Evolutionary conservation across 2,329 filamentous ascomycete species (phyloP).

Genomic region (Eurotiales sp.): DNA sequence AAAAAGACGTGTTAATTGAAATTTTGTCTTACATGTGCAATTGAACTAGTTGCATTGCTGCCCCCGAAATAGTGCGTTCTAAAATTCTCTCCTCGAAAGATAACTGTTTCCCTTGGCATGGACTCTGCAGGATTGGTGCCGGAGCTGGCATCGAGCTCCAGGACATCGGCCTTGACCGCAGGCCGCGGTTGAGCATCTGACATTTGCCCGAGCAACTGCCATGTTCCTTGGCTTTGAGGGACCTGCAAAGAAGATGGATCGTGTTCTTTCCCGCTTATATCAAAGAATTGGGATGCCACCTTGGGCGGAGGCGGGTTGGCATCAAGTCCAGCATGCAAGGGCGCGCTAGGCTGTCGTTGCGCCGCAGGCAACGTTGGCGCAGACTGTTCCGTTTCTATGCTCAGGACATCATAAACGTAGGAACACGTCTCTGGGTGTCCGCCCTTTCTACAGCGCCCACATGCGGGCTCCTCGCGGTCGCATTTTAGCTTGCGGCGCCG

Average conservation of each 20-base stretch:
- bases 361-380: neutral
- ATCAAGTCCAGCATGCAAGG: too few species aligned
- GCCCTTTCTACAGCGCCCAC: slow-evolving; percentile 18
- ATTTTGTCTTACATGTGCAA: slow-evolving; percentile 19
- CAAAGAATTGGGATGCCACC: slow-evolving; percentile 3
- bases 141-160: neutral
- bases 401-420: slow-evolving; percentile 5
- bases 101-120: slow-evolving; percentile 14
- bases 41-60: slow-evolving; percentile 20
- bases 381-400: neutral
- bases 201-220: slow-evolving; percentile 6
- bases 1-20: neutral
- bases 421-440: slow-evolving; percentile 13
- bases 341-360: neutral
- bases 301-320: neutral
- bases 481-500: slow-evolving; percentile 15
- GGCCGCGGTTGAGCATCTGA: slow-evolving; percentile 12
- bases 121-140: neutral
- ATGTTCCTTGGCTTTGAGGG: slow-evolving; percentile 9
- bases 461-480: slow-evolving; percentile 19
- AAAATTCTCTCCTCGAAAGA: slow-evolving; percentile 23
- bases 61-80: slow-evolving; percentile 23
- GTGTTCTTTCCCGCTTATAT: slow-evolving; percentile 2
- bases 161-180: slow-evolving; percentile 15
- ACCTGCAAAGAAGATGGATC: neutral